phyloP scores from a whole-genome alignment of 2,329 filamentous ascomycete genomes.

The Phyllosticta capitalensis region DNA sequence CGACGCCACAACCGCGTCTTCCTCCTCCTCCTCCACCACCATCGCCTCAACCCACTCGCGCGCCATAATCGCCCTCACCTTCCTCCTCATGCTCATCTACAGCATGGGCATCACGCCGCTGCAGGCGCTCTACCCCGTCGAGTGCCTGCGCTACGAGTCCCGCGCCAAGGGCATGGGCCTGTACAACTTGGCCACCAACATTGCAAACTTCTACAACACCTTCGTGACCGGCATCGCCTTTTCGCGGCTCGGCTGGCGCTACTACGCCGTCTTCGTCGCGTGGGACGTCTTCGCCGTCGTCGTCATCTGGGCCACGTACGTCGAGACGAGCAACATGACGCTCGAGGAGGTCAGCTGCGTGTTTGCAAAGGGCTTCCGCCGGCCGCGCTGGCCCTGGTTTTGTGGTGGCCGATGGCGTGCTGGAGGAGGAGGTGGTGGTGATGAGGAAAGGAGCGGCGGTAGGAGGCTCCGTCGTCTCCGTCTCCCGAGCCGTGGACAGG shows the following conservation, averaged over 20 bases:
- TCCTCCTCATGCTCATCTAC: conserved; percentile 26
- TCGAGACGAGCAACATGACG: conserved; percentile 30
- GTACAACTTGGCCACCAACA: conserved; percentile 38
- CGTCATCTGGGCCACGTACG: conserved; percentile 29
- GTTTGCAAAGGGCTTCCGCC: conserved; percentile 18
- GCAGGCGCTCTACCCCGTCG: conserved; percentile 40
- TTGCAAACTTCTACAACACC: conserved; percentile 37
- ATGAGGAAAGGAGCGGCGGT: no score
- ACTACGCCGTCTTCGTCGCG: conserved; percentile 33
- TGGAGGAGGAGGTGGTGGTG: no score
- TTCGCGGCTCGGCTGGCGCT: conserved; percentile 29
- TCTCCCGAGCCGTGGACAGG: not conserved
- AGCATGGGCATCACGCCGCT: conserved; percentile 30
- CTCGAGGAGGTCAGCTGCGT: conserved; percentile 38
- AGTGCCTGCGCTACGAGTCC: conserved; percentile 38
- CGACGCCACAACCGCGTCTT: not conserved
- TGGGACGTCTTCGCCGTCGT: conserved; percentile 34
- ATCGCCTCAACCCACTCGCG: not conserved
- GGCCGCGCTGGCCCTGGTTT: not conserved
- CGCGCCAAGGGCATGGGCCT: conserved; percentile 42
- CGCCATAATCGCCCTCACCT: conserved; percentile 16
- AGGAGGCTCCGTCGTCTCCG: not conserved
- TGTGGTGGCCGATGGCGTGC: no score
- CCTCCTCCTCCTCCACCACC: not conserved
- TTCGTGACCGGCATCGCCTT: conserved; percentile 36